These are phyloP conservation scores for Pezicula rhizophila DNA, from an alignment of 2,329 filamentous ascomycete genomes.

Conservation along the genomic window DNA sequence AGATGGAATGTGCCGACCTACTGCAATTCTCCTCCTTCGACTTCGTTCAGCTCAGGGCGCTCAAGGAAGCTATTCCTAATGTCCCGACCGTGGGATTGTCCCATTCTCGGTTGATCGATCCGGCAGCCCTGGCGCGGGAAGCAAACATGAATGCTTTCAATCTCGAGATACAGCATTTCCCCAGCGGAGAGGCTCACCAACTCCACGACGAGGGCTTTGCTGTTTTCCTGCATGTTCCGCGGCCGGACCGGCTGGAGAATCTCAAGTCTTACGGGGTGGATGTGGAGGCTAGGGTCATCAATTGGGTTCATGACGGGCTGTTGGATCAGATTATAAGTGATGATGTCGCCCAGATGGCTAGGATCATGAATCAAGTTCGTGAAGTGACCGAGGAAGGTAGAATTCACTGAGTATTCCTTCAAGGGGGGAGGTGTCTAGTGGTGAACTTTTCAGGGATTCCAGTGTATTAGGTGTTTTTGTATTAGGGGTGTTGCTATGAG, in stretches of 20 bases:
- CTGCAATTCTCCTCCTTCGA: slow-evolving; percentile 2
- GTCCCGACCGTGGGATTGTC: not conserved
- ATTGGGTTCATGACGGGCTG: not conserved
- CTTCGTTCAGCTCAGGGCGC: not conserved
- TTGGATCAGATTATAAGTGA: slow-evolving; percentile 2
- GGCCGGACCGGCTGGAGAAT: not conserved
- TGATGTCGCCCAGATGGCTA: slow-evolving; percentile 1
- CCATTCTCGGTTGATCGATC: slow-evolving; percentile 1
- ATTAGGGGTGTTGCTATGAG: too few relatives aligned
- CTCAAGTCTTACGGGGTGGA: slow-evolving; percentile 1
- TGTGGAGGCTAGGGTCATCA: not conserved
- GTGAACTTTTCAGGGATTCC: too few relatives aligned
- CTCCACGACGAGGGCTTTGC: not conserved
- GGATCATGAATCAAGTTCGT: not conserved
- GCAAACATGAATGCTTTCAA: slow-evolving; percentile 1
- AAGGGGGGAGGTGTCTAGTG: too few relatives aligned
- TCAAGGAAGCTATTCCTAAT: not conserved
- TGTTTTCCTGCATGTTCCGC: not conserved
- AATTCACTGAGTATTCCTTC: too few relatives aligned
- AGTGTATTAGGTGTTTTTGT: too few relatives aligned
- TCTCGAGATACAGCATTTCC: slow-evolving; percentile 2
- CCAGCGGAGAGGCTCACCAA: slow-evolving; percentile 1
- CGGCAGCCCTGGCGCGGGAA: not conserved
- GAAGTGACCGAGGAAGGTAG: too few relatives aligned
- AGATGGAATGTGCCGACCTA: not conserved